Conservation (phyloP, 169 alveolate species). For the Fabrea salina region DNA sequence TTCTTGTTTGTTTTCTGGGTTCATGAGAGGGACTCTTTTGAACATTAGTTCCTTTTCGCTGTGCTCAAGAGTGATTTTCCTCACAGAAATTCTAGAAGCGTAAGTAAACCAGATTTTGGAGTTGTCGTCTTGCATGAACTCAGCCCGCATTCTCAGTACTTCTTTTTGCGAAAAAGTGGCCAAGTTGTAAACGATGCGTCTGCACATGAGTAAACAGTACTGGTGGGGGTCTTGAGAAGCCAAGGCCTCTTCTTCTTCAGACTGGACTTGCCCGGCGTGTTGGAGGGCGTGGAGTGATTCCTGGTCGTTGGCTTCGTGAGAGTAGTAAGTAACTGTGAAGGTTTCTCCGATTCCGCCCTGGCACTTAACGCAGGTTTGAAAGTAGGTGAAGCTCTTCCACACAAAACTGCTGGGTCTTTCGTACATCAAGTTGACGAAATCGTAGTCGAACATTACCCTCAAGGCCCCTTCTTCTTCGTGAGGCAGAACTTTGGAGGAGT, state of each 20-base stretch:
- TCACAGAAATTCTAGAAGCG: conserved; percentile 31
- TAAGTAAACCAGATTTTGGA: conserved; percentile 39
- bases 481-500: not conserved
- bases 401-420: conserved; percentile 7
- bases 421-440: not conserved
- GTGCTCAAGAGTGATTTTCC: not conserved
- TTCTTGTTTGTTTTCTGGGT: not conserved
- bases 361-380: not conserved
- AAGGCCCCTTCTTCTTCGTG: conserved; percentile 2
- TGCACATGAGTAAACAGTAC: not conserved
- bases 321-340: not conserved
- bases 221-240: not conserved
- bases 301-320: conserved; percentile 5
- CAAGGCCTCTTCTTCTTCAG: not conserved
- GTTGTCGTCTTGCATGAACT: conserved; percentile 40
- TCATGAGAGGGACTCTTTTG: not conserved
- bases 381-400: conserved; percentile 1
- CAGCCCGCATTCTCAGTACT: conserved; percentile 35
- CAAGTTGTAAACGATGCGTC: not conserved
- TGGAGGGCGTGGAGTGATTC: not conserved
- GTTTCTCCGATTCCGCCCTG: not conserved
- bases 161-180: not conserved
- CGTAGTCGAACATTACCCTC: not conserved
- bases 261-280: not conserved
- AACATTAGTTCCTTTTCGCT: not conserved